Evolutionary conservation across 352 stramenopile species (phyloP), one percentile per base, ranked within the genome.

Genomic region (Plasmopara muralis): DNA sequence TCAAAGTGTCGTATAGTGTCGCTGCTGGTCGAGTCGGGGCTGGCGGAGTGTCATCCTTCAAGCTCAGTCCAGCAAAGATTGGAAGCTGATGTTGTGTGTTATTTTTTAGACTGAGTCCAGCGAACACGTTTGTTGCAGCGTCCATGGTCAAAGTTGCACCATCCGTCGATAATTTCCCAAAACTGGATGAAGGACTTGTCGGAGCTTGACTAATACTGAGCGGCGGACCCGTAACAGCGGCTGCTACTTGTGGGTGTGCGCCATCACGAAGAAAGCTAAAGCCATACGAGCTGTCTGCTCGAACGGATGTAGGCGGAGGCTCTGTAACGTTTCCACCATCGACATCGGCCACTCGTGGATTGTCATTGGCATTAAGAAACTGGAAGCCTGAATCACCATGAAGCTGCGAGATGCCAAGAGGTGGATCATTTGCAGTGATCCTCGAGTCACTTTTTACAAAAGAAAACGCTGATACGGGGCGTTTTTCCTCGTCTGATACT

Each of bases 61-160:
- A 13, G 39, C 49, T 82, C 25, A 87, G 60, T 4, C 77, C 77
- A 31, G 72, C 68, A 49, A 87, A 87, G n/a, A 85, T 55, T 18
- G 30, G 49, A 14, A 14, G 33, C 41, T 55, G 49, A 37, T 49
- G 49, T 14, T 55, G 43, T 9, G 30, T 57, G 14, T 57, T 48
- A 9, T 66, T 52, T 20, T 74, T 72, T 4, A 87, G 18, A 42
- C 49, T 82, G 37, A 87, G 60, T 9, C 77, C 77, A 13, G 72
- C 68, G 50, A 87, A 87, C 16, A 87, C 77, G 1, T 74, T 66
- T 7, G 58, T 68, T 20, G 55, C 48, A 10, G 20, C 20, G 20
- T 68, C 54, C 25, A 49, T 50, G 16, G 45, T 25, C 6, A 54
- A 43, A 10, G 44, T 53, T 1, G 52, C 43, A 1, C 41, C 45